Evolutionary conservation across 306 rosid genomes (phyloP).

Genomic region (Cucumis hystrix): DNA sequence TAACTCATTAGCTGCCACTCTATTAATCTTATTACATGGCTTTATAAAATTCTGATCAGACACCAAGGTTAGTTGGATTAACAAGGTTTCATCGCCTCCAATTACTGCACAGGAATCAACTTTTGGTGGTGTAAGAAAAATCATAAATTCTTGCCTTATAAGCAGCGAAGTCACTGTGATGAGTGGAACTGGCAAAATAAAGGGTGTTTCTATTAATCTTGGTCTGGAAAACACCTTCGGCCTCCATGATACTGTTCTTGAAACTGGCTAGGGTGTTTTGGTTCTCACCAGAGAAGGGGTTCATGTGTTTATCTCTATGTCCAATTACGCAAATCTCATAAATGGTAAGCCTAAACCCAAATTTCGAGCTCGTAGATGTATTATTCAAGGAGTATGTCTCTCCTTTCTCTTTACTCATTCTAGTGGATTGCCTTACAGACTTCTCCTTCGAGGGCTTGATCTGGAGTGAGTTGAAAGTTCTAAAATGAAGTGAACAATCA

Average conservation of each 20-base stretch:
- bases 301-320: not conserved
- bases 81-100: not conserved
- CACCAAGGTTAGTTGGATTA: not conserved
- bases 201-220: not conserved
- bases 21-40: not conserved
- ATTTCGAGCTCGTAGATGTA: not conserved
- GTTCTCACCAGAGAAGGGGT: not conserved
- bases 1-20: not conserved
- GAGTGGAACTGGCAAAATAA: not conserved
- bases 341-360: not conserved
- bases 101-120: not conserved
- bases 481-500: too few relatives aligned
- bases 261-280: not conserved
- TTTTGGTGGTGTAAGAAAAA: not conserved
- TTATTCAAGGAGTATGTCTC: too few relatives aligned
- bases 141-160: not conserved
- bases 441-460: too few relatives aligned
- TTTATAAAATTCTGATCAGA: not conserved
- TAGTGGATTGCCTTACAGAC: too few relatives aligned
- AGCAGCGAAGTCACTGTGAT: not conserved
- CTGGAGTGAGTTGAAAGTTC: too few relatives aligned
- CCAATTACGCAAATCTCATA: not conserved
- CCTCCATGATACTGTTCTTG: not conserved
- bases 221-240: not conserved
- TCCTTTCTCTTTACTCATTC: too few relatives aligned